Evolutionary conservation across 305 asterid genomes (phyloP).

Genomic region (Solanum chacoense): DNA sequence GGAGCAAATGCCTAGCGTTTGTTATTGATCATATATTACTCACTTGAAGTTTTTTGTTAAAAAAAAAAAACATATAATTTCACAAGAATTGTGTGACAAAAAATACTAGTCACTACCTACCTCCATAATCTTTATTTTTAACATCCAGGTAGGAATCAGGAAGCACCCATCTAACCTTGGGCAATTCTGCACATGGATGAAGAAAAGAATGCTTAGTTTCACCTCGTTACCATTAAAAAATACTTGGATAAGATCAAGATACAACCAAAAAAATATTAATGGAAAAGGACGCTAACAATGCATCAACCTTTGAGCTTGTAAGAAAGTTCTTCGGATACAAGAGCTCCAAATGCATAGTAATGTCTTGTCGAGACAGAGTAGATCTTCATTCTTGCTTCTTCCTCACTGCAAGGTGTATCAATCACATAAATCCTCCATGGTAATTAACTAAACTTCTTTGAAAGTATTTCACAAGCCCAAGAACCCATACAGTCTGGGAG

Average conservation of each 20-base stretch:
- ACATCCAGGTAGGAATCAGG: slow-evolving; percentile 97
- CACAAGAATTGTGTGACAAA: neutral
- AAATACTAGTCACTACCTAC: slow-evolving; percentile 24
- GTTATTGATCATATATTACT: neutral
- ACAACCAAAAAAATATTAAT: neutral
- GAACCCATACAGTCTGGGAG: neutral
- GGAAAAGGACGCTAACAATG: neutral
- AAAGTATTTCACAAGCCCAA: neutral
- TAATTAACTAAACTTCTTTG: neutral
- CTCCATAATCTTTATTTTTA: slow-evolving; percentile 89
- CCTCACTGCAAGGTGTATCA: slow-evolving; percentile 41
- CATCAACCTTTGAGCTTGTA: slow-evolving; percentile 63
- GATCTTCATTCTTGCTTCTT: slow-evolving; percentile 90
- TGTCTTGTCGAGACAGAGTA: slow-evolving; percentile 80
- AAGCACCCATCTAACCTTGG: slow-evolving; percentile 84
- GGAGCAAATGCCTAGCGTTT: neutral
- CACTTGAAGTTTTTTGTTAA: neutral
- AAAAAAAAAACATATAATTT: neutral
- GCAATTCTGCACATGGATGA: slow-evolving; percentile 44
- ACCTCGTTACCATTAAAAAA: neutral
- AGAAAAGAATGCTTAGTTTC: neutral
- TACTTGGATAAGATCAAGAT: neutral
- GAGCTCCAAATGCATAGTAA: slow-evolving; percentile 96
- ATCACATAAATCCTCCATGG: neutral
- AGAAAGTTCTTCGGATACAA: slow-evolving; percentile 73